Base-by-base conservation (phyloP, 2,329 filamentous ascomycete species). In the Chrysoporthe austroafricana region DNA sequence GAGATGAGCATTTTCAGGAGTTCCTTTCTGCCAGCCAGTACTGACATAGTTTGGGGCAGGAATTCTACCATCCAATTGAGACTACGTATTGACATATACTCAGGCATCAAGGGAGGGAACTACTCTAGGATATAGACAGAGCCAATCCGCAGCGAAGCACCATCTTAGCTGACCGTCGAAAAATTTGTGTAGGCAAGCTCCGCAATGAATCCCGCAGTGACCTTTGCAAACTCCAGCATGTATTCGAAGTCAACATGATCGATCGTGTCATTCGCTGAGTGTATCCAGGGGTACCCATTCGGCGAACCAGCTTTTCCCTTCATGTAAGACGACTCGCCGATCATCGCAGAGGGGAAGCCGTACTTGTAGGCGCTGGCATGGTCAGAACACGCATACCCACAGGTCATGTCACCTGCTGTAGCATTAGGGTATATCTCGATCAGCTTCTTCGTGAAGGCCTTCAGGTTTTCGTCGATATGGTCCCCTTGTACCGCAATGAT, bases 131-230 rank as follows among this genome's bases (percentile, higher is more conserved):
- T 7, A 21, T 4, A 42, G 36, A 13, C 26, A 8, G 36, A 21
- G 36, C n/a, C 18, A 21, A 8, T 14, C 5, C 18, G 18, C 2
- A 14, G 26, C 36, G 9, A 21, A 36, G 6, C 57, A 60, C 5
- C 48, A 60, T 13, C 48, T 39, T 39, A 44, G 21, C 11, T 14
- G 21, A 64, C 8, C 26, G 43, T 46, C 14, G 63, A 46, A 11
- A 64, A 64, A 16, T 64, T 58, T 11, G 63, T 64, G 42, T 64
- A 64, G 52, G 52, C 64, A 26, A 66, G 64, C 52, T 66, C 64
- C 32, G 44, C 52, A 8, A 63, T 18, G 34, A 66, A 66, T 18
- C 21, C 64, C 26, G 46, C 43, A n/a, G 64, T 34, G 18, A 66
- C 43, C 44, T 59, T 66, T 14, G 50, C 64, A 21, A 66, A 66